These are phyloP conservation scores for Microthlaspi erraticum DNA, from an alignment of 345 rosid species.

Conservation along the genomic window DNA sequence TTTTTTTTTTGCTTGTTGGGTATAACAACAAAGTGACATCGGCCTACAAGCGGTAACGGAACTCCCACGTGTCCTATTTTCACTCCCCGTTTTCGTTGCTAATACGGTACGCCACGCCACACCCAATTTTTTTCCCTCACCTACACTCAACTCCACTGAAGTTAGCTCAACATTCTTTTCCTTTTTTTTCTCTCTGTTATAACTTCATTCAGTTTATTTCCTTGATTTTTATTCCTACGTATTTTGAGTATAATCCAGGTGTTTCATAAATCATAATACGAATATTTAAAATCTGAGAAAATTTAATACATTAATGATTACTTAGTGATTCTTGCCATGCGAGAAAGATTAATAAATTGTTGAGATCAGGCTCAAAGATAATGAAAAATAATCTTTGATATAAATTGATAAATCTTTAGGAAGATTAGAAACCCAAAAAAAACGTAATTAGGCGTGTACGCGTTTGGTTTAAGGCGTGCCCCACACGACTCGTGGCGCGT, in stretches of 20 bases:
- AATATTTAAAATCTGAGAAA: neutral
- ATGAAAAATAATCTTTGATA: neutral
- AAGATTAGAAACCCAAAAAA: constrained; percentile 29
- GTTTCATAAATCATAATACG: neutral
- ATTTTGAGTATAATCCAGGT: constrained; percentile 6
- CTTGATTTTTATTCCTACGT: neutral
- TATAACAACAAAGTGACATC: constrained; percentile 41
- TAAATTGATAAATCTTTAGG: neutral
- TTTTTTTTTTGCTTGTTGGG: constrained; percentile 39
- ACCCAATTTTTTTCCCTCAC: constrained; percentile 38
- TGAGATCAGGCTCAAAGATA: constrained; percentile 15
- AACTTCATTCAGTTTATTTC: neutral
- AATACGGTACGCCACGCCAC: constrained; percentile 46
- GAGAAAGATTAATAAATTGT: neutral
- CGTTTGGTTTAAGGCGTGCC: constrained; percentile 47
- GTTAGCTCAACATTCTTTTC: constrained; percentile 30
- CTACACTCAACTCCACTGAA: constrained; percentile 47
- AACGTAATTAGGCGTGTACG: constrained; percentile 46
- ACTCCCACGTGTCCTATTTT: constrained; percentile 41
- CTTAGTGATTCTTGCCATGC: constrained; percentile 10
- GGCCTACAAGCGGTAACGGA: constrained; percentile 37
- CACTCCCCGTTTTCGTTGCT: constrained; percentile 35
- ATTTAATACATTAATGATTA: neutral
- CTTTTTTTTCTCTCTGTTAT: neutral
- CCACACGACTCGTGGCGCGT: constrained; percentile 48